Evolutionary conservation across 257 asterid species (phyloP).

Genomic region (Datura wrightii): DNA sequence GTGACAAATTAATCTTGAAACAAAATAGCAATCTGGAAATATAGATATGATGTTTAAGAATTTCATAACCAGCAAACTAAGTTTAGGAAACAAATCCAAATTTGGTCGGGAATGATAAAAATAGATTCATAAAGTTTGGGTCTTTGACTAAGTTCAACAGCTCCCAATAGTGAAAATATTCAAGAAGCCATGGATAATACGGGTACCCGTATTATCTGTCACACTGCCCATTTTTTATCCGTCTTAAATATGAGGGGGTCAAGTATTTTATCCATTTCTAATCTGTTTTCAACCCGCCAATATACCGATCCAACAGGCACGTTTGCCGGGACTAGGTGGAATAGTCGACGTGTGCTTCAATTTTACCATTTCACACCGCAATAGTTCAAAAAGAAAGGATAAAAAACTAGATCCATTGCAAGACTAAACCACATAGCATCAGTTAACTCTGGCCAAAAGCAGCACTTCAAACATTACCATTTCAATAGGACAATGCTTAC

Average conservation of each 20-base stretch:
- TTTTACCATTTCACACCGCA: not conserved
- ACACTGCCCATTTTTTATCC: not conserved
- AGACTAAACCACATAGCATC: not conserved
- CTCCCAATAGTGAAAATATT: not conserved
- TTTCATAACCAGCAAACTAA: not conserved
- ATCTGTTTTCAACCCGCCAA: not conserved
- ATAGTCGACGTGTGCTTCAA: not conserved
- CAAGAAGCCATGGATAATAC: not conserved
- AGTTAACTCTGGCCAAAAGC: not conserved
- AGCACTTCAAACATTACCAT: not conserved
- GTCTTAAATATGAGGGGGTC: constrained; percentile 1
- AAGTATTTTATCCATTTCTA: not conserved
- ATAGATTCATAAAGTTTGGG: not conserved
- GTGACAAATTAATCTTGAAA: not conserved
- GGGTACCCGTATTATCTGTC: not conserved
- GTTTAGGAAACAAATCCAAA: not conserved
- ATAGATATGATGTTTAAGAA: not conserved
- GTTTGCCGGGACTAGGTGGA: not conserved
- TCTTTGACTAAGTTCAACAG: not conserved
- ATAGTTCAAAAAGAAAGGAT: not conserved
- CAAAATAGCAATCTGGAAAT: not conserved
- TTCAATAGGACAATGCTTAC: constrained; percentile 15
- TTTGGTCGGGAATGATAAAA: not conserved
- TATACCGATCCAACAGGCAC: not conserved
- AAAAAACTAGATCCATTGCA: not conserved